Evolutionary conservation across 305 asterid species (phyloP).

Genomic region (Lippia alba): DNA sequence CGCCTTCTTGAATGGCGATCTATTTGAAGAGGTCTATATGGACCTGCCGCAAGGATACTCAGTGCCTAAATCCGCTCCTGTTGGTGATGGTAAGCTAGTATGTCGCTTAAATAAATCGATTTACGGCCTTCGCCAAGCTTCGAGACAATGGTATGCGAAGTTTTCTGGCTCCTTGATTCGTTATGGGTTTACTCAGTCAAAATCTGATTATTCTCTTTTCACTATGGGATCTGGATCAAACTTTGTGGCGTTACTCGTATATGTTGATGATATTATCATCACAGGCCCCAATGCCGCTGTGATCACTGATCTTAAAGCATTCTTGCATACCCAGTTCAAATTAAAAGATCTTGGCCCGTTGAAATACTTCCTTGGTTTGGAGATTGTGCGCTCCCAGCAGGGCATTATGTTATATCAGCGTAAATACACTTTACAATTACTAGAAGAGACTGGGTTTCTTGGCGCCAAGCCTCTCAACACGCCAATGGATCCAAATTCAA

Average conservation of each 20-base stretch:
- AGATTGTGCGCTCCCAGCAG: not conserved
- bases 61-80: no score
- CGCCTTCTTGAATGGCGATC: no score
- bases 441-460: not conserved
- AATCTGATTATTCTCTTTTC: not conserved
- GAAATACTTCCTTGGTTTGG: not conserved
- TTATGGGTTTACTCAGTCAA: not conserved
- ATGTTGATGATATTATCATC: not conserved
- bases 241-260: not conserved
- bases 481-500: not conserved
- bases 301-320: not conserved
- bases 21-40: no score
- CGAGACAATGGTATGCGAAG: not conserved
- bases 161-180: not conserved
- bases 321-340: not conserved
- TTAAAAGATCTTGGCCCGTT: no score
- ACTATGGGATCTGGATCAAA: not conserved
- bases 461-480: not conserved
- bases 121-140: not conserved
- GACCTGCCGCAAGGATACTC: no score
- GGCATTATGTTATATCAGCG: not conserved
- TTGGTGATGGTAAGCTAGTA: no score
- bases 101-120: no score
- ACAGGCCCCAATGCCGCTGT: not conserved
- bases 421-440: no score